Evolutionary conservation across 805 yeast genomes (phyloP), one percentile per base, ranked within the genome.

Genomic region (Lachancea fermentati): DNA sequence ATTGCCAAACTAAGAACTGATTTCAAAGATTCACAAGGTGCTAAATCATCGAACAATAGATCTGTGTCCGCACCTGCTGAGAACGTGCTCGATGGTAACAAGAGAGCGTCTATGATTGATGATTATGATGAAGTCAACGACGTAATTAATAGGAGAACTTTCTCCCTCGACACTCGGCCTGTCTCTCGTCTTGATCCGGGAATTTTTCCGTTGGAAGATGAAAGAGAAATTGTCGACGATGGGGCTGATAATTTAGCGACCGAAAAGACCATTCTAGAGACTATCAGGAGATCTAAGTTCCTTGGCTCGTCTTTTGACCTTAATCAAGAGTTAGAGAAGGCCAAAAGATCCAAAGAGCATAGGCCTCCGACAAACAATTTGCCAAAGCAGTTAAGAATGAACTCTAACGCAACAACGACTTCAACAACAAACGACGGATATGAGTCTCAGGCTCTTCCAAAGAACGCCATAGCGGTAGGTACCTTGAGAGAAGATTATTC

Each of bases 151-250:
- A 63, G 62, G 41, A 59, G 72, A 43, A 63, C 67, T 5, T 57
- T 61, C 43, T 69, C 72, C 4, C 49, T 63, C 26, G 63, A 60
- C 22, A 53, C 68, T 4, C 62, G 72, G 54, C 73, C 73, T n/a
- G 60, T 63, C 31, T 68, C 72, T 4, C 62, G 64, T 48, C 45
- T 68, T 29, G 73, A 68, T 49, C 73, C 73, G 5, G 73, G 73
- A 37, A 52, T 68, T 33, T 51, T 58, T 42, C 57, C 42, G 28
- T 35, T 47, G 13, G 45, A 45, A 4, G 46, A 44, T 32, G 34
- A 46, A n/a, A 37, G 42, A 11, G 47, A 52, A 14, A 56, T 48
- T 15, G 57, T 50, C 5, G 42, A 51, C 19, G 54, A 54, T 18
- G 58, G 51, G 16, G 46, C 49, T 3, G 39, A 47, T 17, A 54